Percentiles rank a stretch among this genome's conserved stretches.
Conservation (phyloP, 2,329 filamentous ascomycete genomes). For the Sporothrix humicola region DNA sequence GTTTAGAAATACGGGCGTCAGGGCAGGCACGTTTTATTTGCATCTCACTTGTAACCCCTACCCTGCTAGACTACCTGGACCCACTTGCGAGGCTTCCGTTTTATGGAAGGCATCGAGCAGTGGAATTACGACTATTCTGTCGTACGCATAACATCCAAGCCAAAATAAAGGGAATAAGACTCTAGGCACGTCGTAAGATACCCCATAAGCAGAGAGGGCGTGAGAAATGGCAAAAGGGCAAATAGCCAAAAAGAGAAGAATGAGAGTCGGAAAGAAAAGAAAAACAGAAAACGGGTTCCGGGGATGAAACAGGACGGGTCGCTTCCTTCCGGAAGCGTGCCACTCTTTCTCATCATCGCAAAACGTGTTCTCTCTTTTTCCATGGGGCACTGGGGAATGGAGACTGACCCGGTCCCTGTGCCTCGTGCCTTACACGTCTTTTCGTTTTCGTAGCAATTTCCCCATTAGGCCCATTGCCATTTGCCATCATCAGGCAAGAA, state of each 20-base stretch:
- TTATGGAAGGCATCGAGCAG: conserved; percentile 16
- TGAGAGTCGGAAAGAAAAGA: not conserved
- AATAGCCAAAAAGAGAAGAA: not conserved
- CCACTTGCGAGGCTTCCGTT: not conserved
- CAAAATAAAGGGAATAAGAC: not conserved
- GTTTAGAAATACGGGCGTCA: not conserved
- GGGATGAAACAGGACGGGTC: conserved; percentile 21
- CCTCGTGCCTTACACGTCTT: not conserved
- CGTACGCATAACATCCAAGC: too few species aligned
- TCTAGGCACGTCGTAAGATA: not conserved
- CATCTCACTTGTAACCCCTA: not conserved
- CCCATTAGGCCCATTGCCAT: not conserved
- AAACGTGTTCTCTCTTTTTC: not conserved
- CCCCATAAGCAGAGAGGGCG: not conserved
- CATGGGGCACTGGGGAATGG: not conserved
- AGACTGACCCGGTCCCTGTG: conserved; percentile 10
- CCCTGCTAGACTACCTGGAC: not conserved
- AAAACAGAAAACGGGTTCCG: conserved; percentile 7
- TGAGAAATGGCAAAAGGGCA: not conserved
- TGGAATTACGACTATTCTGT: not conserved
- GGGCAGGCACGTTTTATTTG: not conserved
- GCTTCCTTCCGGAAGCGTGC: conserved; percentile 22
- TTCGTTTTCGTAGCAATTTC: not conserved
- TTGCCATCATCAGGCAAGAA: too few species aligned
- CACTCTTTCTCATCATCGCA: conserved; percentile 16